Base-by-base conservation (phyloP, 192 early-diverging fungal species). In the Thamnidium elegans region DNA sequence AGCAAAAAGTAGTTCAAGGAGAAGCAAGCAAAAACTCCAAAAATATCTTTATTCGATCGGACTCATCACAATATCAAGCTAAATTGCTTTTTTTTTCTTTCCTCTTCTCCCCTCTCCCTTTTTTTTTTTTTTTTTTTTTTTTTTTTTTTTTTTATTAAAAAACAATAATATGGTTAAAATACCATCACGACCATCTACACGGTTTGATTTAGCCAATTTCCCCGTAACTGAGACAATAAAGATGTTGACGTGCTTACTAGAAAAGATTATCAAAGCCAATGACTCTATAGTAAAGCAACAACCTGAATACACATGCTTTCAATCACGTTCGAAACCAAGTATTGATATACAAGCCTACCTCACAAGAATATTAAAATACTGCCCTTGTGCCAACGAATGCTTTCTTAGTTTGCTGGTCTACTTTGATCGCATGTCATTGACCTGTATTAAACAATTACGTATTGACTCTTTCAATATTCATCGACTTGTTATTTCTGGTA, bases 261-360 rank as follows among this genome's bases (percentile, higher is more conserved):
- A 77, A 44, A 71, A 78, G 31, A 79, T 89, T 43, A 85, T 83
- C n/a, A 71, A 79, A 30, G 77, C 78, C 21, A 86, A 82, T 34
- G 83, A 84, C 74, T 13, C 52, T 42, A 17, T 42, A 20, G 7
- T 19, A 58, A 21, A 47, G 42, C 19, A 34, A 9, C n/a, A 32
- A 44, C 15, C 67, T 55, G 68, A 76, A 4, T 84, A 82, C 65
- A 93, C 93, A 15, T 82, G 91, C 46, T 97, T 97, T 75, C 92
- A 94, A 73, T 92, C 93, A 17, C 83, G 90, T 43, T 90, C 92
- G 7, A 86, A 93, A 48, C 94, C 94, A 36, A 87, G 87, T 63
- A 97, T 97, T 50, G 88, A 92, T 71, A 81, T 97, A 60, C 81
- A 87, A 34, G 86, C 88, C 4, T 97, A 97, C 71, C 80, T 92